Percentiles rank a stretch among this genome's conserved stretches.
Conservation (phyloP, 2,329 filamentous ascomycete species). For the Paraphaeosphaeria minitans region DNA sequence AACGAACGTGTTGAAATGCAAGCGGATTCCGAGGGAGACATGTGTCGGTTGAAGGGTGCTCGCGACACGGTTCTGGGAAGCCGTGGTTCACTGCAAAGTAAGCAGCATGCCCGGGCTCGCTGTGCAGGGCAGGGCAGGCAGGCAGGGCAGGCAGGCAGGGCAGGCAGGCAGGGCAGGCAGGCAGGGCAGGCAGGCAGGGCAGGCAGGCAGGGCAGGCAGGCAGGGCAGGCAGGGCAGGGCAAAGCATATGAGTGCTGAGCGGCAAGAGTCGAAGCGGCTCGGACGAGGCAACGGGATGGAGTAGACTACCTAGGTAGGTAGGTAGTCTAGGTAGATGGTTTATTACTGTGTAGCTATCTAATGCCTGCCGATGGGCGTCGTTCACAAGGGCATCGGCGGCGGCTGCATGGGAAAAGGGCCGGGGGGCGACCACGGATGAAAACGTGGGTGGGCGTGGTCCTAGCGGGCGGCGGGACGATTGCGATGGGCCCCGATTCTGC, state of each 20-base stretch:
- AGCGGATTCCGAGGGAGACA: conserved; percentile 19
- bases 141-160: no score
- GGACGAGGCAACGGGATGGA: not conserved
- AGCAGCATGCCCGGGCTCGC: conserved; percentile 15
- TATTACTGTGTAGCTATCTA: no score
- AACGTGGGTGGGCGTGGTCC: conserved; percentile 19
- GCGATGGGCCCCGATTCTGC: conserved; percentile 1
- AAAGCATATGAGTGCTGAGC: no score
- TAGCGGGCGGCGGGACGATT: conserved; percentile 2
- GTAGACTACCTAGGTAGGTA: no score
- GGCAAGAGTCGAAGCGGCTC: conserved; percentile 24
- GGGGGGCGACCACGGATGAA: conserved; percentile 8
- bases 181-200: no score
- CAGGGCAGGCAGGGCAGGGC: conserved; percentile 15
- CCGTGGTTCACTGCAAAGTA: conserved; percentile 6
- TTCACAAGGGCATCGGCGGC: conserved; percentile 11
- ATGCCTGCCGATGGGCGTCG: conserved; percentile 8
- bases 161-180: no score
- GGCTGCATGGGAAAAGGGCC: conserved; percentile 4
- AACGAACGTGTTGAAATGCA: conserved; percentile 17
- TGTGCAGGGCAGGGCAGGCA: conserved; percentile 22
- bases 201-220: no score
- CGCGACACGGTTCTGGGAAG: conserved; percentile 12
- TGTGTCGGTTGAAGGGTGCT: not conserved
- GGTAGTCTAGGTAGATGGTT: no score